These are phyloP conservation scores for Ascobolus immersus DNA, from an alignment of 495 filamentous ascomycete genomes.

Conservation along the genomic window DNA sequence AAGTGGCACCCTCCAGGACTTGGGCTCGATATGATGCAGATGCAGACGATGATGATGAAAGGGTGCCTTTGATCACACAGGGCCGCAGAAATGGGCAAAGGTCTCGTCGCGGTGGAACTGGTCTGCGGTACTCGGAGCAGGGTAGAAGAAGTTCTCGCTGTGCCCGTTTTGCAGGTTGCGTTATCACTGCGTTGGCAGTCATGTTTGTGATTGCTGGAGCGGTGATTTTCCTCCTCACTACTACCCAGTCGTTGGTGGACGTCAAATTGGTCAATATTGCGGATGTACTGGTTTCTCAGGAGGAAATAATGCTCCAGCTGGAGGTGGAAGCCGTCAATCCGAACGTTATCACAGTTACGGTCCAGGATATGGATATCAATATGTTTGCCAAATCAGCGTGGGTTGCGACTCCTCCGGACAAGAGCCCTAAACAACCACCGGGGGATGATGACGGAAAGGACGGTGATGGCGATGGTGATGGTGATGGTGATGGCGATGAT, in stretches of 20 bases:
- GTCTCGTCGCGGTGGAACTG: no score
- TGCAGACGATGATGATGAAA: constrained; percentile 66
- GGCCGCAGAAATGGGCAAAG: constrained; percentile 34
- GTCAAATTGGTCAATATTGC: constrained; percentile 52
- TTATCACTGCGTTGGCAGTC: constrained; percentile 48
- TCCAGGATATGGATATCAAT: constrained; percentile 64
- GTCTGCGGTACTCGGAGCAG: no score
- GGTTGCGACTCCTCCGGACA: constrained; percentile 46
- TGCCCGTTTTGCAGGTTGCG: constrained; percentile 55
- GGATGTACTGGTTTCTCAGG: constrained; percentile 76
- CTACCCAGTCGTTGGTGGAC: constrained; percentile 61
- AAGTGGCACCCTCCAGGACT: constrained; percentile 25
- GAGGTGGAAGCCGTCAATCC: constrained; percentile 74
- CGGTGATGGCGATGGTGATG: constrained; percentile 7
- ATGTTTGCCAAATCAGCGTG: constrained; percentile 82
- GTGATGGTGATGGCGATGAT: constrained; percentile 10
- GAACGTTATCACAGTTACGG: constrained; percentile 61
- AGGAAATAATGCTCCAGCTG: constrained; percentile 87
- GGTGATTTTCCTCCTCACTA: constrained; percentile 65
- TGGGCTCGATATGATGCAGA: constrained; percentile 32
- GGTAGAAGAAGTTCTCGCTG: no score
- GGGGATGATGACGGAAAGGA: constrained; percentile 16
- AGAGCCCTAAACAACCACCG: constrained; percentile 34
- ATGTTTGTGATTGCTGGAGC: constrained; percentile 52
- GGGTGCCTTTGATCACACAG: constrained; percentile 50